Evolutionary conservation across 805 yeast genomes (phyloP), one percentile per base, ranked within the genome.

Genomic region (Komagataella populi): DNA sequence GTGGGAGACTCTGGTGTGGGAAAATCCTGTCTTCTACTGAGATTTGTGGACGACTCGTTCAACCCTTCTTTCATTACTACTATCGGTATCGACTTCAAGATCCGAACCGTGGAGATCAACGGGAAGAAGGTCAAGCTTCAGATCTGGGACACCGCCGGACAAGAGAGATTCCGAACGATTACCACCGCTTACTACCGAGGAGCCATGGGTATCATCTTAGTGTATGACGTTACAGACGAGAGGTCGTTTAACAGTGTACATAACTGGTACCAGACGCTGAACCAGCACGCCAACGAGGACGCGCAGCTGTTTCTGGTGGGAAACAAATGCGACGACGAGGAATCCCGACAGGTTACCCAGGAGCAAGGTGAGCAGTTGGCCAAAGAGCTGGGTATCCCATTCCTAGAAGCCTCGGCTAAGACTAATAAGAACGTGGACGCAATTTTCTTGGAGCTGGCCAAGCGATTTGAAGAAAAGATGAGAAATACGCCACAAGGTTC

Each of bases 101-200:
- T 93, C 66, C 84, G 96, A 70, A 90, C 96, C 24, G 87, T 90
- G 59, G 97, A 91, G 60, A 77, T 90, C 57, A 91, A 91, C 56
- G 96, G 96, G 51, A 86, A 87, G 69, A 84, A 84, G 57, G 86
- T 93, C 69, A 93, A 93, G 71, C 77, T 91, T 64, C 99, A 93
- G 68, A 86, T 91, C 47, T 85, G 96, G 96, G 96, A 89, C 66
- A 89, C 96, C 45, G 96, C 96, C 1, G 96, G 96, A n/a, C 96
- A 89, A 70, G 96, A 89, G 67, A 76, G 96, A 63, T 89, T 89
- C 72, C 80, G 96, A 70, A 87, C 96, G 46, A 89, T 89, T 70
- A 90, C 93, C 49, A 84, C 93, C n/a, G 91, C 95, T 1, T 86
- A 86, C 68, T 86, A 86, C 69, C 80, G 95, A 67, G 95, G 95